Base-by-base conservation (phyloP, 352 stramenopile species). In the Pythium phragmitis region DNA sequence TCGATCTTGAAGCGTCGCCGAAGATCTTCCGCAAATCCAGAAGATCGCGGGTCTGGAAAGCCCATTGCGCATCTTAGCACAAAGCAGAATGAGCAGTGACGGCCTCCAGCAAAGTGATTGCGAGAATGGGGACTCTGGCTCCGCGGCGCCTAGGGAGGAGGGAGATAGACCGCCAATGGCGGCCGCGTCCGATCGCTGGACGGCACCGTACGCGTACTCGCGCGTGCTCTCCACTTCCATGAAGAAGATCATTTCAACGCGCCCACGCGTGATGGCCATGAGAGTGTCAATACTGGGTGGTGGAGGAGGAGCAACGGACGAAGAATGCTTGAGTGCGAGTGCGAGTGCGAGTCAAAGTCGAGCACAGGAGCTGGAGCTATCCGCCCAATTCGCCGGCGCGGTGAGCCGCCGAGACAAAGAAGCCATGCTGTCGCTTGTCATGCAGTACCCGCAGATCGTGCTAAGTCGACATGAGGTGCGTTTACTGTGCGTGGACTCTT, bases 171-270 rank as follows among this genome's bases (percentile, higher is more conserved):
- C 30, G 28, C 12, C 30, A 14, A 16, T 28, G 30, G 2, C 43
- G 17, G 23, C 37, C 45, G 16, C 43, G 46, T 13, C 43, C 21
- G 63, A 64, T 21, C 47, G 47, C 2, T 63, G 62, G 62, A 42
- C 46, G 36, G n/a, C 47, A 28, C 39, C 55, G 41, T 59, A 59
- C 17, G 47, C 48, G 23, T 86, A 85, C 61, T 83, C 79, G 43
- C 78, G 63, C 14, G 67, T 67, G 34, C 70, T 89, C 12, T 68
- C 68, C 19, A 87, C 79, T 53, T 89, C 80, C 36, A 74, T 87
- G 65, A 71, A 72, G 57, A 79, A 72, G 49, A 89, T 89, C 62
- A 87, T 88, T 39, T 41, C 63, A 13, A 65, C 63, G 23, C 63
- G 63, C 6, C 63, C 63, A 17, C 55, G 63, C 14, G 58, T 69